Conservation (phyloP, 2,329 filamentous ascomycete genomes). For the Epichloe elymi region DNA sequence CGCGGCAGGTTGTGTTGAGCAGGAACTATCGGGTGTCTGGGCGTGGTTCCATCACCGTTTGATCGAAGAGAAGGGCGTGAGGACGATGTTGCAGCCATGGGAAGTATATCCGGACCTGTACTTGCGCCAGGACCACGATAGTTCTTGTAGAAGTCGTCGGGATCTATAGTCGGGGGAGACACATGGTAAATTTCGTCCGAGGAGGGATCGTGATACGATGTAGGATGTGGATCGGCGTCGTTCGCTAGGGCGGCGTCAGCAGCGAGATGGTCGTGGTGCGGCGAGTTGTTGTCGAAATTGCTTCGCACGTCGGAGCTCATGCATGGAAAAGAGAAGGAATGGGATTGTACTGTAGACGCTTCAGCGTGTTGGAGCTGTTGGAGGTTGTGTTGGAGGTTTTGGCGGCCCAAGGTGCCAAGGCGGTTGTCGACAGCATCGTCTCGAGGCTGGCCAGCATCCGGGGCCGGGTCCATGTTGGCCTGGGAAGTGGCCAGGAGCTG, state of each 20-base stretch:
- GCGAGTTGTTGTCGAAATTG: slow-evolving; percentile 3
- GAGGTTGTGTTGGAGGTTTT: slow-evolving; percentile 15
- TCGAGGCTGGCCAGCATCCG: slow-evolving; percentile 15
- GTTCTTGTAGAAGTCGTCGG: slow-evolving; percentile 43
- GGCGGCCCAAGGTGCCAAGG: slow-evolving; percentile 10
- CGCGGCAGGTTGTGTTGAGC: slow-evolving; percentile 28
- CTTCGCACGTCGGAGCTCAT: not conserved
- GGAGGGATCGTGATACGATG: slow-evolving; percentile 9
- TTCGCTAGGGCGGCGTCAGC: not conserved
- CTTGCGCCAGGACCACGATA: slow-evolving; percentile 28
- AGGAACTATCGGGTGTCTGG: slow-evolving; percentile 32
- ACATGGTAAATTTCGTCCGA: slow-evolving; percentile 20
- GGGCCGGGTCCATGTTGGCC: slow-evolving; percentile 17
- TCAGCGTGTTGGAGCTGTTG: slow-evolving; percentile 13
- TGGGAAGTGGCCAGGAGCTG: slow-evolving; percentile 25
- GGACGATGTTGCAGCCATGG: slow-evolving; percentile 24
- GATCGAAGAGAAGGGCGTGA: slow-evolving; percentile 31
- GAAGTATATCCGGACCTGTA: slow-evolving; percentile 20
- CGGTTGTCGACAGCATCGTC: slow-evolving; percentile 7
- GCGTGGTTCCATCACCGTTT: slow-evolving; percentile 35
- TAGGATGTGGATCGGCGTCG: not conserved
- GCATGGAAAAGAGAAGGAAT: not conserved
- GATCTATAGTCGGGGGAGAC: slow-evolving; percentile 30
- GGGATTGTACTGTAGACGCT: not conserved
- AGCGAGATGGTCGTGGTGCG: slow-evolving; percentile 9